Percentiles rank a stretch among this genome's conserved stretches.
phyloP scores from a whole-genome alignment of 1,284 basidiomycete genomes.

The Apiotrichum veenhuisii region DNA sequence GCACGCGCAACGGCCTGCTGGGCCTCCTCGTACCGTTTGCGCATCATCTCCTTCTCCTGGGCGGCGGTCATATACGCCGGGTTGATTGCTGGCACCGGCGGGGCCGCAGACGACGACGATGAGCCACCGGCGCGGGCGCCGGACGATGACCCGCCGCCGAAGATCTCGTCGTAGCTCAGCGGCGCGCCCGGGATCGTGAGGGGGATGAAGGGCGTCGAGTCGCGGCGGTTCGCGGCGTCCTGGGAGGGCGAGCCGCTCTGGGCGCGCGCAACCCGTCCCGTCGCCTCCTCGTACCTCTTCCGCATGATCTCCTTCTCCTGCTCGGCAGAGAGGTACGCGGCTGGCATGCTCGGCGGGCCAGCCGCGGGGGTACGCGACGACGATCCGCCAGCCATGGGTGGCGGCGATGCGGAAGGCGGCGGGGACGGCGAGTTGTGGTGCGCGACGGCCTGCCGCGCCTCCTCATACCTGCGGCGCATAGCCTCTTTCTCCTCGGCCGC shows the following conservation, averaged over 20 bases:
- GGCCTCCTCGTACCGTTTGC: slow-evolving; percentile 23
- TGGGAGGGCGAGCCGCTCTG: neutral
- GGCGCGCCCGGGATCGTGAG: neutral
- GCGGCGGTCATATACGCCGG: slow-evolving; percentile 16
- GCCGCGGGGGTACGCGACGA: neutral
- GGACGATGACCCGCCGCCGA: neutral
- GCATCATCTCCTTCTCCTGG: slow-evolving; percentile 27
- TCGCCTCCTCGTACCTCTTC: slow-evolving; percentile 45
- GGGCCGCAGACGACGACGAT: neutral
- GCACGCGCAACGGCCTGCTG: slow-evolving; percentile 6
- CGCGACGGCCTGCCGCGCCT: slow-evolving; percentile 53
- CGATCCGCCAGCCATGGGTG: neutral
- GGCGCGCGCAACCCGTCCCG: slow-evolving; percentile 47
- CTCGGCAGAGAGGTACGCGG: slow-evolving; percentile 14
- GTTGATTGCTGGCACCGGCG: neutral
- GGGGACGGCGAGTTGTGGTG: neutral
- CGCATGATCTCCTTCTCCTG: slow-evolving; percentile 26
- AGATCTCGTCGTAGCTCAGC: slow-evolving; percentile 1
- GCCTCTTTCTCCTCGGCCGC: slow-evolving; percentile 23
- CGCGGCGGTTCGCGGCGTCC: neutral
- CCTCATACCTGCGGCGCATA: slow-evolving; percentile 21
- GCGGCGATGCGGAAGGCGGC: too few relatives aligned
- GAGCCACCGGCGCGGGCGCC: too few relatives aligned
- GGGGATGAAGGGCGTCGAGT: too few relatives aligned
- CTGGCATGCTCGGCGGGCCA: too few relatives aligned